Evolutionary conservation across 139 green algal species (phyloP).

Genomic region (Mesotaenium endlicherianum): DNA sequence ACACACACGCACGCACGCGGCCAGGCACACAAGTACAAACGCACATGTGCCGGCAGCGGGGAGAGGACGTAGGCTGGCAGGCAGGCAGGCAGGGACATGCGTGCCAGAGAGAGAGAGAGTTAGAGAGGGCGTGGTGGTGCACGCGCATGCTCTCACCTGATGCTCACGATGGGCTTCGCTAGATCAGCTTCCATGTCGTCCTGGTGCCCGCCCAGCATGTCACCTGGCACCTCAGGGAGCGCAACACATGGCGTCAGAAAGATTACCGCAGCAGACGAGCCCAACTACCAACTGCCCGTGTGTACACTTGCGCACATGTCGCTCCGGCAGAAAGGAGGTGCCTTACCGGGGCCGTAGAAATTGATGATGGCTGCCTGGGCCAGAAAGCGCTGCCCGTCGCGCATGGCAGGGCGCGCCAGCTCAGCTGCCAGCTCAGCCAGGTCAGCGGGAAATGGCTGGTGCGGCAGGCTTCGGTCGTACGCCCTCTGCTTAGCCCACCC

Average conservation of each 20-base stretch:
- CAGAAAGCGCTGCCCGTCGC: conserved; percentile 43
- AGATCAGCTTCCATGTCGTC: conserved; percentile 84
- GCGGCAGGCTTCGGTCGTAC: conserved; percentile 59
- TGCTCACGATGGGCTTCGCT: conserved; percentile 75
- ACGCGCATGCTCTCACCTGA: conserved; percentile 61
- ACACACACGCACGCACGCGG: no score
- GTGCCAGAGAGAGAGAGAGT: no score
- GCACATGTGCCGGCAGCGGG: no score
- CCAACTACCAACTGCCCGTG: background rate
- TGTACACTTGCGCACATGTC: background rate
- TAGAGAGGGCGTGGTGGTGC: no score
- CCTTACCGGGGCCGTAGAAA: conserved; percentile 53
- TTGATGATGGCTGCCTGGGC: conserved; percentile 87
- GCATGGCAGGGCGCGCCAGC: conserved; percentile 29
- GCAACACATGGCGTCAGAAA: no score
- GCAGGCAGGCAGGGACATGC: no score
- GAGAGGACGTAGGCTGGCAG: no score
- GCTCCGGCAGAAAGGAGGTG: background rate
- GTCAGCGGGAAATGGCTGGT: conserved; percentile 45
- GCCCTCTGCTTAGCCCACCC: conserved; percentile 14
- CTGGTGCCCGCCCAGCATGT: conserved; percentile 79
- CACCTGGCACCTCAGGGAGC: conserved; percentile 41
- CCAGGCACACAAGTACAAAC: no score
- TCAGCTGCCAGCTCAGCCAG: conserved; percentile 28
- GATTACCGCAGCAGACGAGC: no score